These are phyloP conservation scores for Agaricus blazei DNA, from an alignment of 768 basidiomycete species.

Conservation along the genomic window DNA sequence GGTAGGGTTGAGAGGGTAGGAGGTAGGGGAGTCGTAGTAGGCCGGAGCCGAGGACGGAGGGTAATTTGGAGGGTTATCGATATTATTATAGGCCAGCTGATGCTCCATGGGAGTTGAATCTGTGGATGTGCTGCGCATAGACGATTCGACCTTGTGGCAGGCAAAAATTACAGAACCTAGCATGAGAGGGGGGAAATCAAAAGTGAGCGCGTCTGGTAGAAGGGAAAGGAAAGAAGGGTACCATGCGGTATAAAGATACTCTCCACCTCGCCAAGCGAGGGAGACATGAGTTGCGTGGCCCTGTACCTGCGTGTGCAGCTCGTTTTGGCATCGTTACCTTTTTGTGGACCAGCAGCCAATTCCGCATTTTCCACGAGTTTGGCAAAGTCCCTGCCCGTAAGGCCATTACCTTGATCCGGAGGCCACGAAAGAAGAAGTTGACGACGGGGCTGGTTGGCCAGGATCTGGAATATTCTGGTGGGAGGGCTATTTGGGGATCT, in stretches of 20 bases:
- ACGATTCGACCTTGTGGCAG: constrained; percentile 59
- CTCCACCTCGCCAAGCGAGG: constrained; percentile 61
- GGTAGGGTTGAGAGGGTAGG: constrained; percentile 40
- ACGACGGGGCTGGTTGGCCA: constrained; percentile 55
- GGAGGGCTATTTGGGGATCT: constrained; percentile 34
- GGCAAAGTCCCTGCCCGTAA: constrained; percentile 42
- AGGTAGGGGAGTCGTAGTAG: constrained; percentile 35
- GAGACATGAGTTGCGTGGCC: constrained; percentile 60
- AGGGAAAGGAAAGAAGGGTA: constrained; percentile 31
- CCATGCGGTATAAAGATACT: constrained; percentile 91
- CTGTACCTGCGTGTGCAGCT: constrained; percentile 84
- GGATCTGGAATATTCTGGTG: constrained; percentile 74
- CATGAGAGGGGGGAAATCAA: constrained; percentile 19
- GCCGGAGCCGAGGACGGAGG: constrained; percentile 26
- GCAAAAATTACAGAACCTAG: constrained; percentile 67
- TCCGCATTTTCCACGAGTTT: constrained; percentile 67
- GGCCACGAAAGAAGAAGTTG: constrained; percentile 73
- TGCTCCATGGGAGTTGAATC: constrained; percentile 35
- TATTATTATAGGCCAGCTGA: constrained; percentile 36
- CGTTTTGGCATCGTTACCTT: constrained; percentile 71
- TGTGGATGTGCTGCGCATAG: constrained; percentile 35
- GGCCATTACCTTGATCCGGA: constrained; percentile 49
- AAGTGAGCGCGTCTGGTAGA: constrained; percentile 17
- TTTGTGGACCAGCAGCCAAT: constrained; percentile 44
- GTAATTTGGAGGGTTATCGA: constrained; percentile 22